Conservation (phyloP, 805 yeast species). For the Metschnikowia baotianmanensis region DNA sequence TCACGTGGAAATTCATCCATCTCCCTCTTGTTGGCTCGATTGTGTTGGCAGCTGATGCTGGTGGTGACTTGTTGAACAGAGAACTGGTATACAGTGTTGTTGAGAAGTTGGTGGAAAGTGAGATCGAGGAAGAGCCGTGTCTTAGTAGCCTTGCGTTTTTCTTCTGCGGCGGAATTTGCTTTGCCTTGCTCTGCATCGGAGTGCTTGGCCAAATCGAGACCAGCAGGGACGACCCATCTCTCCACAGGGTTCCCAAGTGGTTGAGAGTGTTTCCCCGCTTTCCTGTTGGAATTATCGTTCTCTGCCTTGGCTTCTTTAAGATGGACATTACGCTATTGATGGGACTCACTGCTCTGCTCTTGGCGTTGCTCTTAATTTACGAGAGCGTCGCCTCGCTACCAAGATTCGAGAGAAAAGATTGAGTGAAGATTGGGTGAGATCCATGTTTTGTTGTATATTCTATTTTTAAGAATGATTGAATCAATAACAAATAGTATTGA, state of each 20-base stretch:
- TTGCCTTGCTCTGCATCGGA: slow-evolving; percentile 39
- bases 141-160: slow-evolving; percentile 45
- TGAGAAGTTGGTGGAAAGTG: slow-evolving; percentile 5
- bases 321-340: slow-evolving; percentile 37
- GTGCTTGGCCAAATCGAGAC: slow-evolving; percentile 45
- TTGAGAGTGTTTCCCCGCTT: slow-evolving; percentile 41
- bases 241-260: slow-evolving; percentile 30
- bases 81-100: slow-evolving; percentile 16
- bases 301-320: slow-evolving; percentile 46
- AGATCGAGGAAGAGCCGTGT: slow-evolving; percentile 28
- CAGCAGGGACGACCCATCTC: slow-evolving; percentile 37
- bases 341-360: slow-evolving; percentile 41
- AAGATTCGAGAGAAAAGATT: neutral
- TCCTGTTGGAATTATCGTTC: slow-evolving; percentile 38
- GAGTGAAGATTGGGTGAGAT: no score
- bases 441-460: no score
- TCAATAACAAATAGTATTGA: no score
- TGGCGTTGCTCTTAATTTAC: slow-evolving; percentile 32
- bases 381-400: slow-evolving; percentile 37
- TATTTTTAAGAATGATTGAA: no score
- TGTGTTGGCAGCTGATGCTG: slow-evolving; percentile 59
- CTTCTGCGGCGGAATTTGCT: slow-evolving; percentile 53
- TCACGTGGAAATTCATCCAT: slow-evolving; percentile 46
- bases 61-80: slow-evolving; percentile 43
- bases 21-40: slow-evolving; percentile 50